phyloP scores from a whole-genome alignment of 495 filamentous ascomycete species.

The Neurospora sp. region DNA sequence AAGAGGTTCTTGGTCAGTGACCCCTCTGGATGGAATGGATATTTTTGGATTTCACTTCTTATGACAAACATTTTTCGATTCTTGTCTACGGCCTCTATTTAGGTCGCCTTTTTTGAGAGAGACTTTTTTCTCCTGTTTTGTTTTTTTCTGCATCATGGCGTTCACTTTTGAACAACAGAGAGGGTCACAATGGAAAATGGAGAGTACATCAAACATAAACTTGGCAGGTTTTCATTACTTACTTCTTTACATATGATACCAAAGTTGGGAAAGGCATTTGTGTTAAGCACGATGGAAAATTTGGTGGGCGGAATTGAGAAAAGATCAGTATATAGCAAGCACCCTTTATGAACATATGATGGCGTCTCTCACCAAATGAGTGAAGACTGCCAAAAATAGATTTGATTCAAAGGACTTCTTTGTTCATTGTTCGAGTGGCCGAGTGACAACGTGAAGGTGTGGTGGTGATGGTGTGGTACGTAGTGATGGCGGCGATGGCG shows the following conservation, averaged over 20 bases:
- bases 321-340: background rate
- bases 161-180: background rate
- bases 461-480: background rate
- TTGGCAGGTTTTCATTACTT: no score
- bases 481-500: background rate
- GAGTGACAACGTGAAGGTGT: background rate
- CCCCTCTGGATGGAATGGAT: background rate
- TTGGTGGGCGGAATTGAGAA: background rate
- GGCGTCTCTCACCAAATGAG: background rate
- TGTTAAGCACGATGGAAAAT: background rate
- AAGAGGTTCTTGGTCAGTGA: background rate
- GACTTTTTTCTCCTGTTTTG: background rate
- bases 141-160: background rate
- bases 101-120: background rate
- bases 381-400: background rate
- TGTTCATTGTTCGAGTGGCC: background rate
- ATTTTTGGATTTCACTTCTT: background rate
- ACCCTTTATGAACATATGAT: background rate
- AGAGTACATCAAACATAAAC: background rate
- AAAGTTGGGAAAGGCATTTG: background rate
- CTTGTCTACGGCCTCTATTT: background rate
- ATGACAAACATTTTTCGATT: background rate
- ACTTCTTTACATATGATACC: background rate
- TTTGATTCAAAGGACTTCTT: background rate
- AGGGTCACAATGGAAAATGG: background rate